These are phyloP conservation scores for Babesia microti DNA, from an alignment of 169 alveolate genomes.

Conservation along the genomic window DNA sequence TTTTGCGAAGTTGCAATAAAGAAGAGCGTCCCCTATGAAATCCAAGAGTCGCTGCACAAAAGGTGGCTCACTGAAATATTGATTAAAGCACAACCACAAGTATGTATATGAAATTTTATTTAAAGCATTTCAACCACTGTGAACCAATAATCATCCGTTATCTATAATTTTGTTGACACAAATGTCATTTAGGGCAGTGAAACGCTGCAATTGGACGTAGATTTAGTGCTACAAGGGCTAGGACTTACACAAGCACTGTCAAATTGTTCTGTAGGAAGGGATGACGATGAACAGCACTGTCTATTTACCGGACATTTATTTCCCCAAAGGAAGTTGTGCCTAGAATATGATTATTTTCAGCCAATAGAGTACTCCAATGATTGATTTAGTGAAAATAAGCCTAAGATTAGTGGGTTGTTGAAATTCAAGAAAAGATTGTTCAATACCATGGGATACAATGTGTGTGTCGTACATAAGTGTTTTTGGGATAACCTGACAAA, in stretches of 20 bases:
- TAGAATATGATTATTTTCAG: conserved; percentile 66
- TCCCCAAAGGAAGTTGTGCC: conserved; percentile 58
- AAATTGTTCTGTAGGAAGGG: conserved; percentile 70
- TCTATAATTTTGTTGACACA: too few species aligned
- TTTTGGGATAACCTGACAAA: conserved; percentile 58
- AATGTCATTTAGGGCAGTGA: conserved; percentile 66
- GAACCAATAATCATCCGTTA: not conserved
- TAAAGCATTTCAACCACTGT: not conserved
- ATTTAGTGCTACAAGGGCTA: conserved; percentile 58
- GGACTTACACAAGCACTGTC: conserved; percentile 52
- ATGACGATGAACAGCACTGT: conserved; percentile 73
- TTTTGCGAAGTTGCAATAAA: conserved; percentile 50
- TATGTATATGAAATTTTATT: not conserved
- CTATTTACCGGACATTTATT: conserved; percentile 66
- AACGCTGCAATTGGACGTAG: conserved; percentile 66
- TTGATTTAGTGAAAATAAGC: conserved; percentile 31
- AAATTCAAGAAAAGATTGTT: conserved; percentile 60
- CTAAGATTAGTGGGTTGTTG: conserved; percentile 58
- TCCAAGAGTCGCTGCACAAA: conserved; percentile 64
- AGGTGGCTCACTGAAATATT: conserved; percentile 68
- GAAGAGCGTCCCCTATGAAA: conserved; percentile 54
- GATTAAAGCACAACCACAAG: conserved; percentile 63
- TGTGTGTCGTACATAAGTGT: conserved; percentile 59
- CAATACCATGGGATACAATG: conserved; percentile 61
- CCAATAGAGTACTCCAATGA: conserved; percentile 32